Evolutionary conservation across 352 stramenopile species (phyloP), one percentile per base, ranked within the genome.

Genomic region (Globisporangium okanoganense): DNA sequence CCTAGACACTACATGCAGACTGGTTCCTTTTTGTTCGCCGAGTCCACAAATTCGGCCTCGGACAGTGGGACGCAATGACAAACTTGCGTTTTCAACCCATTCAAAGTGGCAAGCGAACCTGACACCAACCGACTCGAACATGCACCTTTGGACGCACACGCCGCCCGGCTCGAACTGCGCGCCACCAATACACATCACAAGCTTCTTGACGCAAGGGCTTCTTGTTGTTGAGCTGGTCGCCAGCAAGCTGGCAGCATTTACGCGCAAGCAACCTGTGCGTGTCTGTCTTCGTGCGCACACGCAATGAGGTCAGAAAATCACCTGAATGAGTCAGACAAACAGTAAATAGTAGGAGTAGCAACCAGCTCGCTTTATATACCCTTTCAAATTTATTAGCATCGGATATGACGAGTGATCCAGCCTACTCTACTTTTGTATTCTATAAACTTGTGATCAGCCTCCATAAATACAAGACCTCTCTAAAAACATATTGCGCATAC

Each of bases 51-150:
- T 49, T 55, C 47, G 50, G 38, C 27, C 38, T 36, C 27, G 24
- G 24, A 65, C 27, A 65, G 59, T 65, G 50, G 59, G 51, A 64
- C 25, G 35, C 5, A 2, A 44, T 47, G 33, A 49, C 56, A 56
- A 62, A 18, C 33, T 56, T 43, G 33, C 9, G 38, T 29, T 58
- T 58, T 58, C 33, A 58, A 58, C 52, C 52, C 52, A 47, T 58
- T n/a, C 5, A n/a, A n/a, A n/a, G n/a, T n/a, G 50, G 52, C 12
- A 22, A 47, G 8, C 38, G 38, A 44, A 31, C 20, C 47, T n/a
- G 3, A 3, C 14, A 36, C 33, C 36, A 48, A 58, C 52, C 52
- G 52, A 58, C 52, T 58, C 35, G 33, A 58, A 58, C 33, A 31
- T 35, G 52, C 33, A 13, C 52, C 24, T 58, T 35, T 18, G 29